phyloP scores from a whole-genome alignment of 305 asterid species.

The Monarda citriodora region DNA sequence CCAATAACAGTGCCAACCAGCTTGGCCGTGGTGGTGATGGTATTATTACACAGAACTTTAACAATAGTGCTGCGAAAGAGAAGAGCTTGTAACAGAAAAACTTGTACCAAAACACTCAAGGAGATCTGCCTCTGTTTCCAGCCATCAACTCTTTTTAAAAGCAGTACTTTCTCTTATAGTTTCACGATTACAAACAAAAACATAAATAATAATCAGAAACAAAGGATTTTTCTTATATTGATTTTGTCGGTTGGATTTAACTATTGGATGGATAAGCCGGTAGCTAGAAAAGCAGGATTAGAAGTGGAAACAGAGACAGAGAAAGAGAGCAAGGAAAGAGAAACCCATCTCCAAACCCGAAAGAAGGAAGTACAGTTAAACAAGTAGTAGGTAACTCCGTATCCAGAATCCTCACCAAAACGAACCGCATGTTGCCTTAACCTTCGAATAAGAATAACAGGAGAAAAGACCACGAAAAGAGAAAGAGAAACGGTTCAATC shows the following conservation, averaged over 20 bases:
- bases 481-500: conserved; percentile 34
- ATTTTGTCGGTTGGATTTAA: conserved; percentile 11
- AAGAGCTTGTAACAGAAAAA: conserved; percentile 47
- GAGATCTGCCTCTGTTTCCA: conserved; percentile 42
- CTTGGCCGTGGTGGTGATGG: conserved; percentile 42
- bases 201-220: not conserved
- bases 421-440: conserved; percentile 66
- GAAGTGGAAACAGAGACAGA: conserved; percentile 25
- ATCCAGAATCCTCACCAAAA: conserved; percentile 83
- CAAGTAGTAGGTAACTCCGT: conserved; percentile 43
- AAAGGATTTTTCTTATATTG: not conserved
- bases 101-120: conserved; percentile 38
- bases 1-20: conserved; percentile 36
- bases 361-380: conserved; percentile 29
- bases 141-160: conserved; percentile 18
- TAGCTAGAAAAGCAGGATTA: conserved; percentile 16
- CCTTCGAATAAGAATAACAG: conserved; percentile 48
- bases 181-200: conserved; percentile 10
- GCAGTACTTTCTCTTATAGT: conserved; percentile 13
- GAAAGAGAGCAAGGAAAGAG: conserved; percentile 17
- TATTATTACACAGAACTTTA: conserved; percentile 43
- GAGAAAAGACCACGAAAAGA: conserved; percentile 3
- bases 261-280: conserved; percentile 8
- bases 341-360: conserved; percentile 39
- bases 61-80: conserved; percentile 73